These are phyloP conservation scores for Wickerhamomyces bisporus DNA, from an alignment of 805 yeast species.

Conservation along the genomic window DNA sequence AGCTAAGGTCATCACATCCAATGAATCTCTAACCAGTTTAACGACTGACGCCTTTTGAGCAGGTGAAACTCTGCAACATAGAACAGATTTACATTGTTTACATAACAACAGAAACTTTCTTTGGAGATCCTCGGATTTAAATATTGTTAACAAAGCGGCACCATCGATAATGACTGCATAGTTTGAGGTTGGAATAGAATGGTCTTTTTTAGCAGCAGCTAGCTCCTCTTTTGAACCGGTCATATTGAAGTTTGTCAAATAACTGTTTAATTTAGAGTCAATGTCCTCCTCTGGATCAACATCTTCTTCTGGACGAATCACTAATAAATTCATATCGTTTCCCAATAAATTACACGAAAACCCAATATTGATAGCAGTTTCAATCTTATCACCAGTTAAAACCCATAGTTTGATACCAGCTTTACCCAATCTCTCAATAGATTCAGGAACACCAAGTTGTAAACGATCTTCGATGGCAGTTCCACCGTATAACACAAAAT, in stretches of 20 bases:
- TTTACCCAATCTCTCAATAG: constrained; percentile 84
- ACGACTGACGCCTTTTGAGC: constrained; percentile 86
- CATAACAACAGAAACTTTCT: constrained; percentile 65
- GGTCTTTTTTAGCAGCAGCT: constrained; percentile 42
- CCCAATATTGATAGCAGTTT: constrained; percentile 96
- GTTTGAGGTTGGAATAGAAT: constrained; percentile 47
- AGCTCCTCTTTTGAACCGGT: constrained; percentile 50
- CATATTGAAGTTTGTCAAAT: constrained; percentile 40
- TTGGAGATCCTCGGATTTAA: neutral
- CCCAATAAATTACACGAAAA: constrained; percentile 89
- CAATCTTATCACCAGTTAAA: constrained; percentile 97
- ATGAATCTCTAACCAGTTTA: constrained; percentile 63
- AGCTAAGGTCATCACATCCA: constrained; percentile 80
- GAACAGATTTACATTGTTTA: constrained; percentile 75
- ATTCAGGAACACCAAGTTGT: constrained; percentile 92
- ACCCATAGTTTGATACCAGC: constrained; percentile 98
- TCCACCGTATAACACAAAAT: constrained; percentile 66
- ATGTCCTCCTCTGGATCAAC: constrained; percentile 46
- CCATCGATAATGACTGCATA: constrained; percentile 95
- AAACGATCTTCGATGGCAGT: constrained; percentile 94
- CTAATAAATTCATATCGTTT: constrained; percentile 83
- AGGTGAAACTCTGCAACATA: constrained; percentile 86
- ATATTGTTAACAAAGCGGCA: constrained; percentile 50
- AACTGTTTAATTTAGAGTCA: constrained; percentile 55
- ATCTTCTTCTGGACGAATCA: constrained; percentile 37